These are phyloP conservation scores for Magnaporthiopsis rhizophila DNA, from an alignment of 2,329 filamentous ascomycete genomes.

Conservation along the genomic window DNA sequence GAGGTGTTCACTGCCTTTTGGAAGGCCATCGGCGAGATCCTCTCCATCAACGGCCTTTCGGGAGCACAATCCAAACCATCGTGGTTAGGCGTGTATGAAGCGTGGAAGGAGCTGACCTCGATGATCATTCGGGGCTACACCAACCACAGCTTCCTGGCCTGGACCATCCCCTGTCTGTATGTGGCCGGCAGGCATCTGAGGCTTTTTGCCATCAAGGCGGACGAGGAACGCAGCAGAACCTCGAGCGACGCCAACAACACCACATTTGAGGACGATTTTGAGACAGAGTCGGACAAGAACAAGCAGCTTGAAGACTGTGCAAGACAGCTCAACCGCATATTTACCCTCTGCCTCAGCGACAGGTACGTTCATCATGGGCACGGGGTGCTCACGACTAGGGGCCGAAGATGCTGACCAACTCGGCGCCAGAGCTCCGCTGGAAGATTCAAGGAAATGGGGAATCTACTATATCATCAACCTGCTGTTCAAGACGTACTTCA, in stretches of 20 bases:
- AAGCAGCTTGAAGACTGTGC: slow-evolving; percentile 87
- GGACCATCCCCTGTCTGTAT: slow-evolving; percentile 90
- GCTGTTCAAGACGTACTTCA: slow-evolving; percentile 98
- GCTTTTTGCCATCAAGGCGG: slow-evolving; percentile 83
- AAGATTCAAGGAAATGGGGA: slow-evolving; percentile 95
- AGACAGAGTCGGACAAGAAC: slow-evolving; percentile 67
- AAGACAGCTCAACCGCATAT: slow-evolving; percentile 83
- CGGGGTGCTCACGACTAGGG: too few relatives aligned
- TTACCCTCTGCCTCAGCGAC: slow-evolving; percentile 82
- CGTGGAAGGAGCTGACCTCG: slow-evolving; percentile 80
- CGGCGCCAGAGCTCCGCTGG: slow-evolving; percentile 35
- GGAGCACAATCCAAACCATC: slow-evolving; percentile 35
- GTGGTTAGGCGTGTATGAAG: slow-evolving; percentile 76
- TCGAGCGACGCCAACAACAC: slow-evolving; percentile 29
- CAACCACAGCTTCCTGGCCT: slow-evolving; percentile 67
- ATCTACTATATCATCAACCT: slow-evolving; percentile 93
- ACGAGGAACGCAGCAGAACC: slow-evolving; percentile 52
- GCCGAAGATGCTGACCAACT: neutral
- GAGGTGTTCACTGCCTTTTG: slow-evolving; percentile 81
- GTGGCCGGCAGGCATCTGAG: slow-evolving; percentile 78
- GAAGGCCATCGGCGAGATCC: slow-evolving; percentile 69
- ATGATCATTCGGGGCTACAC: slow-evolving; percentile 75
- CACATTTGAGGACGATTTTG: slow-evolving; percentile 71
- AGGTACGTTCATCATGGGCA: slow-evolving; percentile 46
- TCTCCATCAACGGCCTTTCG: slow-evolving; percentile 53